Percentiles rank a stretch among this genome's conserved stretches.
These are phyloP conservation scores for Thalassia testudinum DNA, from an alignment of 116 monocot species.

Conservation along the genomic window DNA sequence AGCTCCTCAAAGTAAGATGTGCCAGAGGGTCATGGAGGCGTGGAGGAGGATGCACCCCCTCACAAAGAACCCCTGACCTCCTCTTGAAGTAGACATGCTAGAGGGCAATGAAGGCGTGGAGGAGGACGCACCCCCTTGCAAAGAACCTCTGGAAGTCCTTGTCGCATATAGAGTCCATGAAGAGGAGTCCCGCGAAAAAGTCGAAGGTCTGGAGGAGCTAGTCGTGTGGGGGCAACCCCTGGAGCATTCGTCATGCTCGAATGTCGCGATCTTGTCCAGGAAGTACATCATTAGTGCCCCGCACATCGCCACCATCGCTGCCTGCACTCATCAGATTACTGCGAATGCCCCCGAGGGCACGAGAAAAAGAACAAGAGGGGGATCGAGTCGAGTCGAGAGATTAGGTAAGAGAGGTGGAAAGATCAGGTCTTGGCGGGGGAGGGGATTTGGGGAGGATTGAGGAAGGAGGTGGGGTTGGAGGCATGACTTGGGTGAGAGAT, in stretches of 20 bases:
- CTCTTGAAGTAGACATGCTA: constrained; percentile 79
- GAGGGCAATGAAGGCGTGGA: constrained; percentile 56
- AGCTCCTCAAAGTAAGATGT: constrained; percentile 68
- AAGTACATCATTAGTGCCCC: constrained; percentile 89
- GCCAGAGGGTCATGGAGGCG: constrained; percentile 59
- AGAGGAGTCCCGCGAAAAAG: constrained; percentile 84
- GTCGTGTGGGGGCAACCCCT: constrained; percentile 79
- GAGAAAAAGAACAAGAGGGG: no score
- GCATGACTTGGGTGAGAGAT: no score
- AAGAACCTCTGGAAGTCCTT: constrained; percentile 83
- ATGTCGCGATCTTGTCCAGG: constrained; percentile 35
- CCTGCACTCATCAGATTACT: constrained; percentile 64
- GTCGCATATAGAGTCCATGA: constrained; percentile 87
- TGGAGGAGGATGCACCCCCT: constrained; percentile 81
- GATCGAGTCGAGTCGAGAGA: no score
- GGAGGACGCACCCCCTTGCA: constrained; percentile 76
- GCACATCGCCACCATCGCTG: constrained; percentile 41
- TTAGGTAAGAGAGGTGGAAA: no score
- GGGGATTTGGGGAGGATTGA: no score
- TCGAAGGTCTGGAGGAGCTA: constrained; percentile 76
- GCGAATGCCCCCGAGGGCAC: constrained; percentile 37
- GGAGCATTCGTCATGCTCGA: constrained; percentile 61
- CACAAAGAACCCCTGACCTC: constrained; percentile 76
- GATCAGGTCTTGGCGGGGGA: no score
- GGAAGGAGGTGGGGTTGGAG: no score